Conservation (phyloP, 73 alveolate species). For the Diophrys appendiculata region DNA sequence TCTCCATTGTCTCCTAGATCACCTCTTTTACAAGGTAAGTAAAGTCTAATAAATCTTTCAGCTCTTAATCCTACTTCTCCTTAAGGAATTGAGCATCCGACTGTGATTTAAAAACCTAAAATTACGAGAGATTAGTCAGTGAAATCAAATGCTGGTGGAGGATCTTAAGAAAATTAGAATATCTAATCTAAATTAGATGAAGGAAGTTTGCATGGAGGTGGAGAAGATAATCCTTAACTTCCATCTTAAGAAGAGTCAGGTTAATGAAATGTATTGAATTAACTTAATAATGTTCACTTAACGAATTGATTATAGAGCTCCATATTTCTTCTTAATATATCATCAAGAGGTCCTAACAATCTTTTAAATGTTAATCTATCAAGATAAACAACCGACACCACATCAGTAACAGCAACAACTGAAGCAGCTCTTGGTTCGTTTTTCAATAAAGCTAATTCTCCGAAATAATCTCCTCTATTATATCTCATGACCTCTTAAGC, state of each 20-base stretch:
- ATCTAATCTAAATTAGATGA: neutral
- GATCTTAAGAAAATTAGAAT: neutral
- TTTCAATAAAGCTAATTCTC: conserved; percentile 94
- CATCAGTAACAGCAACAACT: conserved; percentile 72
- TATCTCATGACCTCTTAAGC: conserved; percentile 86
- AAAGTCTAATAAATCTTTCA: too few relatives aligned
- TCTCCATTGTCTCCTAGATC: too few relatives aligned
- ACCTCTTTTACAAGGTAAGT: too few relatives aligned
- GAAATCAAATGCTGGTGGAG: too few relatives aligned
- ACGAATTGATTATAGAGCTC: conserved; percentile 26
- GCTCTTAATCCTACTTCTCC: too few relatives aligned
- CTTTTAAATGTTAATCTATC: conserved; percentile 81
- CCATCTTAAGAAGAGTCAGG: too few relatives aligned
- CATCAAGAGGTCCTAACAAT: conserved; percentile 74
- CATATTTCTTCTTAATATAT: conserved; percentile 38
- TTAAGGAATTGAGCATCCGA: too few relatives aligned
- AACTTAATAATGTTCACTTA: neutral
- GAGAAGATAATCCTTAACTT: too few relatives aligned
- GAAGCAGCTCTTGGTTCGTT: conserved; percentile 96
- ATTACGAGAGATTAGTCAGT: neutral
- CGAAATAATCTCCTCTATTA: conserved; percentile 91
- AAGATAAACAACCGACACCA: conserved; percentile 62
- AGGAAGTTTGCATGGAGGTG: too few relatives aligned
- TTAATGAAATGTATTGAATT: conserved; percentile 8
- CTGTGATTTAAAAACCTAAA: neutral